Evolutionary conservation across 345 rosid species (phyloP).

Genomic region (Hibiscus mutabilis): DNA sequence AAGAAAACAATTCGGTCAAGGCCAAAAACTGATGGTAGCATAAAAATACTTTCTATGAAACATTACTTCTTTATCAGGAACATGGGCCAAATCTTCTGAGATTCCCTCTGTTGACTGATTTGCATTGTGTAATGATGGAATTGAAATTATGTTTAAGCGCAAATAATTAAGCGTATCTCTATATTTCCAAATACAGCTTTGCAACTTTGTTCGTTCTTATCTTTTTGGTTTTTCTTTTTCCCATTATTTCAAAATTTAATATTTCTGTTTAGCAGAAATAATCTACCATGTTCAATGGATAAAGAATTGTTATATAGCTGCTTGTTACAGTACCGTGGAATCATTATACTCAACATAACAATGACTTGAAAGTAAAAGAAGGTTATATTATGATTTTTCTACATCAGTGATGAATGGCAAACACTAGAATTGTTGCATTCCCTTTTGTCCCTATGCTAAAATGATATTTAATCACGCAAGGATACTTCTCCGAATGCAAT

Average conservation of each 20-base stretch:
- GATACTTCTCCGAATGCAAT: conserved; percentile 1
- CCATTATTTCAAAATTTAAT: neutral
- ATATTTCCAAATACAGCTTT: neutral
- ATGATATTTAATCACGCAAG: too few relatives aligned
- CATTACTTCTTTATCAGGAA: conserved; percentile 17
- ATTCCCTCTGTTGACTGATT: conserved; percentile 18
- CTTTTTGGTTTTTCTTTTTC: neutral
- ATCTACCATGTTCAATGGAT: neutral
- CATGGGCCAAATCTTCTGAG: conserved; percentile 14
- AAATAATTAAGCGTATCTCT: conserved; percentile 8
- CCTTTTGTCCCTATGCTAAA: neutral
- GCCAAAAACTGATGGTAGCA: conserved; percentile 59
- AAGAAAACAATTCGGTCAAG: conserved; percentile 71
- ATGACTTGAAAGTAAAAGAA: too few relatives aligned
- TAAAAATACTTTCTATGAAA: conserved; percentile 7
- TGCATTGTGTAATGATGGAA: conserved; percentile 17
- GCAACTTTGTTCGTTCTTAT: neutral
- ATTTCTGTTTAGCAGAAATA: conserved; percentile 5
- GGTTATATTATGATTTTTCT: too few relatives aligned
- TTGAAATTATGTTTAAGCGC: conserved; percentile 7
- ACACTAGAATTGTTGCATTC: neutral
- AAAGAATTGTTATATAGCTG: too few relatives aligned
- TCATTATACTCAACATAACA: too few relatives aligned
- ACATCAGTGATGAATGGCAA: too few relatives aligned
- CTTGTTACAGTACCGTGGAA: too few relatives aligned